Conservation (phyloP, 169 alveolate genomes). For the Plasmodium knowlesi region DNA sequence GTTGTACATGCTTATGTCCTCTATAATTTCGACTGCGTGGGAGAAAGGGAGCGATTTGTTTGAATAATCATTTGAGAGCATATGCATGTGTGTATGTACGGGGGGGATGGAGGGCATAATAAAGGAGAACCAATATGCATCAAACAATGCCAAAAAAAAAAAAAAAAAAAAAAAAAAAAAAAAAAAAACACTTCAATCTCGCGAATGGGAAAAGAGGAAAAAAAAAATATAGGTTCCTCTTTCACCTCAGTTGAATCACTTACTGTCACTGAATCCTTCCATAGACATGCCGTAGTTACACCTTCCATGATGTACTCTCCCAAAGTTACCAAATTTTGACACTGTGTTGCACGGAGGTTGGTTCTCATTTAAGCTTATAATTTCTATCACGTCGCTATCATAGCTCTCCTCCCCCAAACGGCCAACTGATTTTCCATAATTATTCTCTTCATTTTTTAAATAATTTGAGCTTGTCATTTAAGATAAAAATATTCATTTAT, state of each 20-base stretch:
- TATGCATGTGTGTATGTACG: neutral
- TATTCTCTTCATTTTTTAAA: slow-evolving; percentile 34
- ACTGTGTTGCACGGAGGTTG: neutral
- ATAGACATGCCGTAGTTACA: neutral
- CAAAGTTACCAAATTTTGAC: neutral
- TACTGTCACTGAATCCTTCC: slow-evolving; percentile 44
- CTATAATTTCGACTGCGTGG: slow-evolving; percentile 51
- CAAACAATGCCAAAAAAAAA: neutral
- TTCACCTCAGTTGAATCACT: neutral
- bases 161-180: too few relatives aligned
- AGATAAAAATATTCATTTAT: slow-evolving; percentile 21
- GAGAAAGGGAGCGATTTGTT: neutral
- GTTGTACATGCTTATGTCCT: slow-evolving; percentile 20
- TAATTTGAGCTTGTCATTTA: slow-evolving; percentile 70
- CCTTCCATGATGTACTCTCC: neutral
- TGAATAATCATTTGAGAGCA: neutral
- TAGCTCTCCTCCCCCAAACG: slow-evolving; percentile 5
- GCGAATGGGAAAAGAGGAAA: neutral
- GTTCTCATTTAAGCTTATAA: slow-evolving; percentile 49
- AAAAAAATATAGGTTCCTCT: neutral
- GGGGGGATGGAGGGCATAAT: neutral
- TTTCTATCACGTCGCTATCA: slow-evolving; percentile 58
- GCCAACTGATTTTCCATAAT: slow-evolving; percentile 4
- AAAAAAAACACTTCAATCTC: neutral
- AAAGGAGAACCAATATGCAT: neutral